Conservation (phyloP, 2,329 filamentous ascomycete species). For the Xylariaceae sp. region DNA sequence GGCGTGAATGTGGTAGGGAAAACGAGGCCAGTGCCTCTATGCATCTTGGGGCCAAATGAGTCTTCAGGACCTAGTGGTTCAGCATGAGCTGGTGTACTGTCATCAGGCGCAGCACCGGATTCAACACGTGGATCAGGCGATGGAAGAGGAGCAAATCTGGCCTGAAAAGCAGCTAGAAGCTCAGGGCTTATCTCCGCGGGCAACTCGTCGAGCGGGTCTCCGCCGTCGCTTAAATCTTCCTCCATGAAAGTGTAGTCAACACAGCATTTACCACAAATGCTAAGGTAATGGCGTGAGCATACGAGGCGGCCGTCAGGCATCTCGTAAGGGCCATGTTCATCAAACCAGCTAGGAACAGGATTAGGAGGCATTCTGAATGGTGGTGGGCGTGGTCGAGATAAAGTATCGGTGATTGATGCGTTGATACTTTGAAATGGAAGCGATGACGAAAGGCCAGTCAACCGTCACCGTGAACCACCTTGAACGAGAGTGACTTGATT, state of each 20-base stretch:
- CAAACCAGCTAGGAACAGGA: conserved; percentile 33
- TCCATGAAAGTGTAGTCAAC: conserved; percentile 35
- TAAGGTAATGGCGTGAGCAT: conserved; percentile 34
- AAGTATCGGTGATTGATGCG: no score
- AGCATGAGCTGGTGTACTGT: no score
- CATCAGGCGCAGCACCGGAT: background rate
- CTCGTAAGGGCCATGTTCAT: conserved; percentile 35
- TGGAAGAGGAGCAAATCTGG: background rate
- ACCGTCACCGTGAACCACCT: no score
- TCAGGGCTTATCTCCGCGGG: background rate
- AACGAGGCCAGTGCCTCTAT: conserved; percentile 31
- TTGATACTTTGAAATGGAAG: no score
- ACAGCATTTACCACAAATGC: conserved; percentile 33
- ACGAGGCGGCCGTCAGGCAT: conserved; percentile 36
- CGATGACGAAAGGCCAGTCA: no score
- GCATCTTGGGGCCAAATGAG: conserved; percentile 1
- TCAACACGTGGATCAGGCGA: background rate
- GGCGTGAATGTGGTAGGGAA: conserved; percentile 35
- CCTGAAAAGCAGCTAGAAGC: background rate
- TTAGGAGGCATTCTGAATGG: no score
- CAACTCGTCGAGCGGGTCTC: background rate
- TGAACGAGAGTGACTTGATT: no score
- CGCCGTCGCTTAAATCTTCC: conserved; percentile 11
- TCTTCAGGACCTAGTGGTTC: background rate
- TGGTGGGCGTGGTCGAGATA: no score